Percentiles rank a stretch among this genome's conserved stretches.
Evolutionary conservation across 352 stramenopile genomes (phyloP).

Genomic region (Pythium brachiatum): DNA sequence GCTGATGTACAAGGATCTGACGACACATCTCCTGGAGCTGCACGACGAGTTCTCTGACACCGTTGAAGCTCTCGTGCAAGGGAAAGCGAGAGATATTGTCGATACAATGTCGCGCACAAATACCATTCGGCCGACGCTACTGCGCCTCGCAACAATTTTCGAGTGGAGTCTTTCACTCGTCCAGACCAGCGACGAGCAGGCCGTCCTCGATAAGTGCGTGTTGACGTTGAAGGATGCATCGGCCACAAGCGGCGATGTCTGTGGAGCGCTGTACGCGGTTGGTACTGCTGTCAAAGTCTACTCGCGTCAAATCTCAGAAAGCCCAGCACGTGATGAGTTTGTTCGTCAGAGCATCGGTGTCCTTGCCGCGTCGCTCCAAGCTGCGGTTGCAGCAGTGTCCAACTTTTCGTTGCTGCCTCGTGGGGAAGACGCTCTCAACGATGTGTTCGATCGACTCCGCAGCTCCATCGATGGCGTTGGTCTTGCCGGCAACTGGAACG

Average conservation of each 20-base stretch:
- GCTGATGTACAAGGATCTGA: slow-evolving; percentile 5
- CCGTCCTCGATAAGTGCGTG: background rate
- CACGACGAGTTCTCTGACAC: slow-evolving; percentile 7
- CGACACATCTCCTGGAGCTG: slow-evolving; percentile 16
- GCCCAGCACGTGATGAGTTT: background rate
- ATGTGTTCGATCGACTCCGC: slow-evolving; percentile 14
- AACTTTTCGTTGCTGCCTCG: slow-evolving; percentile 19
- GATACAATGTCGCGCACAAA: slow-evolving; percentile 1
- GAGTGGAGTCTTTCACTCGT: slow-evolving; percentile 15
- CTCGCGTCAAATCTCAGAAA: background rate
- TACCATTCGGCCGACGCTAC: slow-evolving; percentile 1
- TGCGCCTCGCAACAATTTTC: slow-evolving; percentile 14
- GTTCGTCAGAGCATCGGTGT: background rate
- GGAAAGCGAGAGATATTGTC: slow-evolving; percentile 3
- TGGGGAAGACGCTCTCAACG: slow-evolving; percentile 19
- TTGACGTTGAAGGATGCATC: background rate
- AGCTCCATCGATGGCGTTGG: slow-evolving; percentile 19
- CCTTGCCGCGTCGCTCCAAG: background rate
- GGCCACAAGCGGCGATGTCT: background rate
- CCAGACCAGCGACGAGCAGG: background rate
- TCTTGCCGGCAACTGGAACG: slow-evolving; percentile 20
- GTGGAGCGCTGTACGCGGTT: slow-evolving; percentile 14
- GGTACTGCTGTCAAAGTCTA: background rate
- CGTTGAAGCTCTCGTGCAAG: slow-evolving; percentile 1
- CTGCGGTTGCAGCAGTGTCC: background rate